Evolutionary conservation across 1,284 basidiomycete species (phyloP).

Genomic region (Ganoderma sinense): DNA sequence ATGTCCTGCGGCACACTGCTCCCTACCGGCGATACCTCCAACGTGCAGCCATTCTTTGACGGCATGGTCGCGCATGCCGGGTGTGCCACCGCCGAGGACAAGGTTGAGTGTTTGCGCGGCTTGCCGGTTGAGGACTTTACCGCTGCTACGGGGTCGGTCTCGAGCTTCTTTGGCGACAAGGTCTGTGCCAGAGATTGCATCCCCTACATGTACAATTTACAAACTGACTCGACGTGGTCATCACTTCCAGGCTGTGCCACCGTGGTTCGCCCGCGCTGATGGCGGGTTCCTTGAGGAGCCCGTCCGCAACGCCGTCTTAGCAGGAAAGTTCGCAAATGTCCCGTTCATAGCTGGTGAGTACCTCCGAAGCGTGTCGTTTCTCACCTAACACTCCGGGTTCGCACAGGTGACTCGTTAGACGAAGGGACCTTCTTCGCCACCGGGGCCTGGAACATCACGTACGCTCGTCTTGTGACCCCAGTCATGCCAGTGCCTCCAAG

Average conservation of each 20-base stretch:
- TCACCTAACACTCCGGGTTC: no score
- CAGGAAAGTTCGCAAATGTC: conserved; percentile 29
- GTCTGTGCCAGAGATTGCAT: background rate
- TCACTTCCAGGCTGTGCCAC: conserved; percentile 23
- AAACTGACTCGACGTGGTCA: background rate
- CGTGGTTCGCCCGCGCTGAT: conserved; percentile 46
- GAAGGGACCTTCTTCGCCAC: conserved; percentile 41
- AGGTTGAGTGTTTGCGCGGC: background rate
- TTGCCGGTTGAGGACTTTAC: conserved; percentile 48
- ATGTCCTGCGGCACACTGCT: background rate
- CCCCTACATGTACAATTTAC: background rate
- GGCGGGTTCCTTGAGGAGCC: conserved; percentile 41
- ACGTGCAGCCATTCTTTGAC: background rate
- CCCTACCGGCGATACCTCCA: background rate
- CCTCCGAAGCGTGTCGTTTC: no score
- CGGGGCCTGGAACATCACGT: conserved; percentile 24
- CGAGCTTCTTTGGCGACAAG: conserved; percentile 10
- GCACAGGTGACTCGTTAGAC: conserved; percentile 39
- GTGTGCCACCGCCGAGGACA: background rate
- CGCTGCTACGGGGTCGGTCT: background rate
- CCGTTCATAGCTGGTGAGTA: no score
- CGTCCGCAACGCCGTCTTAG: conserved; percentile 32
- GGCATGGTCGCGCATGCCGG: background rate
- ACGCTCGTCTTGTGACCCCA: background rate
- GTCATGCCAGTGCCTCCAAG: no score